These are phyloP conservation scores for Serendipita vermifera DNA, from an alignment of 768 basidiomycete species.

Conservation along the genomic window DNA sequence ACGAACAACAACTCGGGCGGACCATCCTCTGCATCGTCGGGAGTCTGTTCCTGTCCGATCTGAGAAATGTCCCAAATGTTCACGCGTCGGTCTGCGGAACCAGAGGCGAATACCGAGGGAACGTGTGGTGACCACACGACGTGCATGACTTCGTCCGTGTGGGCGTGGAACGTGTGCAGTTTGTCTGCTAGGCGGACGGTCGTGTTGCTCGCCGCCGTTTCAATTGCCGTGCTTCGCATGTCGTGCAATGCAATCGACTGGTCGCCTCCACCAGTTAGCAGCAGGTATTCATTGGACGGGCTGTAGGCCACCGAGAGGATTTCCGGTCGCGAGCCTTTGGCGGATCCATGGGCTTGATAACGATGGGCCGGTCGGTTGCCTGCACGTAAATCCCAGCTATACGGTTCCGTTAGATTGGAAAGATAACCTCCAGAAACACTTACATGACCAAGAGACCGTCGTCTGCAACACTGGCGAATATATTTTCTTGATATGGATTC, in stretches of 20 bases:
- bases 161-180: constrained; percentile 83
- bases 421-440: constrained; percentile 23
- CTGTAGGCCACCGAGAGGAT: constrained; percentile 87
- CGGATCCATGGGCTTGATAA: constrained; percentile 63
- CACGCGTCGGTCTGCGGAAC: constrained; percentile 82
- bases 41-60: constrained; percentile 92
- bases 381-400: constrained; percentile 86
- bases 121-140: constrained; percentile 93
- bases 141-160: constrained; percentile 89
- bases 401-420: not conserved
- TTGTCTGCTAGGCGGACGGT: constrained; percentile 45
- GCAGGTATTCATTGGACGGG: constrained; percentile 60
- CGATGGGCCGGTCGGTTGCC: constrained; percentile 52
- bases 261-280: constrained; percentile 88
- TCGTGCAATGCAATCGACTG: constrained; percentile 87
- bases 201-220: not conserved
- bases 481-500: constrained; percentile 67
- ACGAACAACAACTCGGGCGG: constrained; percentile 93
- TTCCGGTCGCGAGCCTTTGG: constrained; percentile 34
- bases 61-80: constrained; percentile 90
- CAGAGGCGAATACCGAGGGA: constrained; percentile 85
- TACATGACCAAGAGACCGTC: constrained; percentile 91
- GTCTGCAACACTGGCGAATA: constrained; percentile 92
- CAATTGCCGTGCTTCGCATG: constrained; percentile 32
- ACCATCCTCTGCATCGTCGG: constrained; percentile 96